Evolutionary conservation across 2,329 filamentous ascomycete genomes (phyloP).

Genomic region (Alternaria alternata): DNA sequence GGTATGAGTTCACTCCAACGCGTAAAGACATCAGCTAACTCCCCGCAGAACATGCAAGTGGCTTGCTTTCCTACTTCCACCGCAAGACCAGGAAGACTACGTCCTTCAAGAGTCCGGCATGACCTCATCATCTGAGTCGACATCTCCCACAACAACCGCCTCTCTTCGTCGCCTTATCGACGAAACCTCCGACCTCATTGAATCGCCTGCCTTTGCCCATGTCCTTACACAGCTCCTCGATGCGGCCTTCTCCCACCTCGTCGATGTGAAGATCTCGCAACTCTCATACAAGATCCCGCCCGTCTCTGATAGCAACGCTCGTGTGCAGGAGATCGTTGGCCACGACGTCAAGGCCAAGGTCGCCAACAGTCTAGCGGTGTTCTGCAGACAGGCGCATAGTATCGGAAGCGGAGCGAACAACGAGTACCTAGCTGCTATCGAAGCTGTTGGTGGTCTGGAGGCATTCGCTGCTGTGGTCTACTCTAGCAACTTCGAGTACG

Average conservation of each 20-base stretch:
- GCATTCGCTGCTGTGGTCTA: conserved; percentile 89
- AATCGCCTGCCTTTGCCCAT: conserved; percentile 88
- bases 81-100: conserved; percentile 77
- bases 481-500: conserved; percentile 76
- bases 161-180: conserved; percentile 85
- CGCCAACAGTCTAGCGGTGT: conserved; percentile 86
- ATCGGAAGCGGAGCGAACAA: conserved; percentile 73
- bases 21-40: conserved; percentile 15
- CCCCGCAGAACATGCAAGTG: conserved; percentile 67
- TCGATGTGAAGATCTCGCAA: conserved; percentile 81
- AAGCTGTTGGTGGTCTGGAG: conserved; percentile 77
- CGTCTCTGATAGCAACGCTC: conserved; percentile 51
- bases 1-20: conserved; percentile 46
- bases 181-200: conserved; percentile 93
- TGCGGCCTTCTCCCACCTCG: conserved; percentile 81
- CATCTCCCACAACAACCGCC: conserved; percentile 54
- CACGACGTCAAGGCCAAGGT: conserved; percentile 71
- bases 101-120: conserved; percentile 89
- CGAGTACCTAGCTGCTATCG: conserved; percentile 70
- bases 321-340: conserved; percentile 63
- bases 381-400: conserved; percentile 87
- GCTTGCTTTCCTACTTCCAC: conserved; percentile 85
- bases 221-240: conserved; percentile 89
- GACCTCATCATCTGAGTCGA: conserved; percentile 51
- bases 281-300: conserved; percentile 75